phyloP scores from a whole-genome alignment of 768 basidiomycete genomes.

The Lanmaoa pseudosensibilis region DNA sequence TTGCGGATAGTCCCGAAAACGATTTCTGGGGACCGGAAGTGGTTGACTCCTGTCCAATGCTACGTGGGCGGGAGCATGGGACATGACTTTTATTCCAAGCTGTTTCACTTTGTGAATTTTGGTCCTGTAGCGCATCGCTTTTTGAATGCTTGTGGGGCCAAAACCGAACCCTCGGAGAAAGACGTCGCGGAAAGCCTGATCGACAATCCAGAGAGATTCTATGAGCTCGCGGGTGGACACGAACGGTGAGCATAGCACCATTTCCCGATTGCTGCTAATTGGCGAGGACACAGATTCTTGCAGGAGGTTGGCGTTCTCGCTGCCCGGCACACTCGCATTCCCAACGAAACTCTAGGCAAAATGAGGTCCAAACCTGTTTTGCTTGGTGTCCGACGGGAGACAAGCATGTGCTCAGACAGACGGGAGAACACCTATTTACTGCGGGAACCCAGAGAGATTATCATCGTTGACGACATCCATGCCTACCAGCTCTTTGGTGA shows the following conservation, averaged over 20 bases:
- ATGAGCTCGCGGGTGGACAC: constrained; percentile 57
- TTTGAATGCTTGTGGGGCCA: constrained; percentile 79
- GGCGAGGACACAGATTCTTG: constrained; percentile 54
- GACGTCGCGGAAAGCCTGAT: constrained; percentile 71
- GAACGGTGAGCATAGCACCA: constrained; percentile 32
- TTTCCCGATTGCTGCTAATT: neutral
- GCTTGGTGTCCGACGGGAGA: constrained; percentile 44
- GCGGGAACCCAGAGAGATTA: constrained; percentile 61
- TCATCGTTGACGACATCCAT: constrained; percentile 82
- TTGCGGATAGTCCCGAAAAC: constrained; percentile 63
- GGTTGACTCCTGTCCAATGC: constrained; percentile 61
- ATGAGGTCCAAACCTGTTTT: constrained; percentile 72
- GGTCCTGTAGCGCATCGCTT: constrained; percentile 76
- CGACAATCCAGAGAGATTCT: constrained; percentile 65
- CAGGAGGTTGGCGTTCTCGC: constrained; percentile 79
- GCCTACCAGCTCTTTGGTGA: constrained; percentile 73
- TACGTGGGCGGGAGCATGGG: constrained; percentile 55
- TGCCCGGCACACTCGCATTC: constrained; percentile 52
- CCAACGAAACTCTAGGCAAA: constrained; percentile 46
- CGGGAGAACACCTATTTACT: constrained; percentile 58
- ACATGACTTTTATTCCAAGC: constrained; percentile 64
- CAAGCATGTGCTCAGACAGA: constrained; percentile 58
- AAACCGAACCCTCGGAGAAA: constrained; percentile 76
- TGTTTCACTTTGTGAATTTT: constrained; percentile 88
- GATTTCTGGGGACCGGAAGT: constrained; percentile 32